These are phyloP conservation scores for Simmondsia chinensis DNA, from an alignment of 148 eudicot species.

Conservation along the genomic window DNA sequence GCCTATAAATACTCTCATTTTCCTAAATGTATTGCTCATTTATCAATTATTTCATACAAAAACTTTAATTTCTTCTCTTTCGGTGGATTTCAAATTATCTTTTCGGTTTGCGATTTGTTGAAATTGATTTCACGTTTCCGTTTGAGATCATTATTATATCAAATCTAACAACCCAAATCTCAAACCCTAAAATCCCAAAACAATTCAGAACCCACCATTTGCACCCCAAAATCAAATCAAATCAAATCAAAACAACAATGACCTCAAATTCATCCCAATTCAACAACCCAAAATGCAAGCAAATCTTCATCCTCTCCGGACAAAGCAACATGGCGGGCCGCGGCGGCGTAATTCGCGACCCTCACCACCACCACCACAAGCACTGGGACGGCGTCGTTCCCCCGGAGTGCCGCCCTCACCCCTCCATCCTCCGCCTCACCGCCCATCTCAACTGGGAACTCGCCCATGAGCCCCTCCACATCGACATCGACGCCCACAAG, in stretches of 20 bases:
- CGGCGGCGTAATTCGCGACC: constrained; percentile 39
- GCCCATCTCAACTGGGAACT: constrained; percentile 47
- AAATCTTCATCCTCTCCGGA: constrained; percentile 73
- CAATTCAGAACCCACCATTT: not conserved
- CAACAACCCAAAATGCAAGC: constrained; percentile 9
- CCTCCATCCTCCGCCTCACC: constrained; percentile 46
- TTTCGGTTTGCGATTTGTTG: no score
- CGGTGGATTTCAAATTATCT: no score
- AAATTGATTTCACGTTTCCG: no score
- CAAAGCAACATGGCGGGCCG: constrained; percentile 96
- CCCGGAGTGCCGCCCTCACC: constrained; percentile 43
- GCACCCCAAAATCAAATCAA: not conserved
- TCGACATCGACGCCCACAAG: constrained; percentile 56
- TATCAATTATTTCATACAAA: no score
- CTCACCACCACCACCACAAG: constrained; percentile 17
- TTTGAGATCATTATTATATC: no score
- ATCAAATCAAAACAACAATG: not conserved
- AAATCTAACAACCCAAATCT: no score
- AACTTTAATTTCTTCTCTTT: no score
- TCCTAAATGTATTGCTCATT: no score
- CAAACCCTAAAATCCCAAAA: no score
- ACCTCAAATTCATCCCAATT: not conserved
- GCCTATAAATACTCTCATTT: no score
- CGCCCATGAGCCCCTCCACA: constrained; percentile 68
- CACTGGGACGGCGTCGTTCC: constrained; percentile 69